Conservation (phyloP, 2,329 filamentous ascomycete species). For the Cytospora leucostoma region DNA sequence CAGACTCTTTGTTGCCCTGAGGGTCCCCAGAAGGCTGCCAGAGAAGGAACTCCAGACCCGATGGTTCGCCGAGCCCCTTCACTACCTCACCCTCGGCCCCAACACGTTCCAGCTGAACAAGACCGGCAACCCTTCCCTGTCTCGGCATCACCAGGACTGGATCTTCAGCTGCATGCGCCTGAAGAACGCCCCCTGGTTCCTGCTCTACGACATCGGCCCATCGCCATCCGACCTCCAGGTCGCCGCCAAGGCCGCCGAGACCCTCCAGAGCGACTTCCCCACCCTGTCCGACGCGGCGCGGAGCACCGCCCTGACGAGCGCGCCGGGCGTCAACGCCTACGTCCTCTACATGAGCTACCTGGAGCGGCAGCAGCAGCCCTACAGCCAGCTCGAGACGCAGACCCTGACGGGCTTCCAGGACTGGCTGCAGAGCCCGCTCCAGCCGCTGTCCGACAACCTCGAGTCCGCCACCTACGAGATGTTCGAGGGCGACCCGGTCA, state of each 20-base stretch:
- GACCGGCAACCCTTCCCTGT: slow-evolving; percentile 62
- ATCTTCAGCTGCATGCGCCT: slow-evolving; percentile 65
- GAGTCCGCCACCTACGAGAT: slow-evolving; percentile 98
- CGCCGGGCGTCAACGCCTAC: slow-evolving; percentile 50
- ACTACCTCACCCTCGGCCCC: slow-evolving; percentile 58
- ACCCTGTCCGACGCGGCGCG: slow-evolving; percentile 67
- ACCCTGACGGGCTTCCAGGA: slow-evolving; percentile 72
- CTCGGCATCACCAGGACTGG: slow-evolving; percentile 61
- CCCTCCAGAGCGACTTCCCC: slow-evolving; percentile 60
- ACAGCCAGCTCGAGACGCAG: slow-evolving; percentile 51
- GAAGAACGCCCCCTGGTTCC: slow-evolving; percentile 62
- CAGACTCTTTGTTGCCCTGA: slow-evolving; percentile 70
- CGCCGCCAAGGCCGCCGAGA: slow-evolving; percentile 37
- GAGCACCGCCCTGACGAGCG: slow-evolving; percentile 42
- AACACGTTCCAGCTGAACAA: slow-evolving; percentile 62
- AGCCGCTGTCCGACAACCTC: slow-evolving; percentile 92
- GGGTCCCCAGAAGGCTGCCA: slow-evolving; percentile 60
- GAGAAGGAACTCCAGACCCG: slow-evolving; percentile 62
- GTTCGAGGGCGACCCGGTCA: slow-evolving; percentile 97
- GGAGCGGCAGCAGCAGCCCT: slow-evolving; percentile 75
- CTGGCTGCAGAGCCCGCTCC: slow-evolving; percentile 91
- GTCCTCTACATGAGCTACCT: slow-evolving; percentile 82
- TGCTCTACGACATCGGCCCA: slow-evolving; percentile 64
- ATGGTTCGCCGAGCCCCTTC: slow-evolving; percentile 70
- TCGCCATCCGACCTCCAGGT: slow-evolving; percentile 39